Base-by-base conservation (phyloP, 371 early-diverging fungal species). In the Mortierella sp. region DNA sequence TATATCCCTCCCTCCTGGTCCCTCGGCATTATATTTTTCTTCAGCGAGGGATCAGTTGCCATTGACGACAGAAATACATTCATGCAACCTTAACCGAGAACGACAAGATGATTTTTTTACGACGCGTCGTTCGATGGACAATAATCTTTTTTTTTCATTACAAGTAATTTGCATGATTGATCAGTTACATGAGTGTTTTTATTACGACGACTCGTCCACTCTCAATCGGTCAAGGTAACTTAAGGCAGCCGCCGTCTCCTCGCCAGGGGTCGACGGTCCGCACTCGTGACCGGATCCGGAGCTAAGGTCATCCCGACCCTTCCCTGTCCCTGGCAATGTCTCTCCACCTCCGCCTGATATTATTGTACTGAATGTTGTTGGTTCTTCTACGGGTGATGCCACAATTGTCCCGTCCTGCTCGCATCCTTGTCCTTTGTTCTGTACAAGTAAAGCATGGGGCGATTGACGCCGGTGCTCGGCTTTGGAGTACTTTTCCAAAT, bases 401-500 rank as follows among this genome's bases (percentile, higher is more conserved):
- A 58, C 29, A 58, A 58, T 29, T 0, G 9, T 8, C 11, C 52
- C 26, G n/a, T 31, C 16, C 29, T 29, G 19, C 47, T 50, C 55
- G 26, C 8, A 26, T 26, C 47, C 52, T 14, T 26, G 65, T 31
- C 19, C 40, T 8, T 45, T 53, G 22, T 16, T 44, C 39, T n/a
- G 34, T 4, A 16, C 19, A 2, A 53, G 24, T 41, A 72, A 14
- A 10, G 75, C 75, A n/a, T 74, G 75, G 16, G 75, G 75, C 9
- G 75, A 74, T 40, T 74, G 68, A 9, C 75, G 68, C 16, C n/a
- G 26, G 8, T 69, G 29, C 69, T 74, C 75, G 1, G 43, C 48
- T 41, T 69, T 74, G 13, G 68, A 61, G 53, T 68, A 41, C 69
- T 40, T 64, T 31, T 72, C 72, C 16, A 65, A 2, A 37, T 64